Base-by-base conservation (phyloP, 176 grass and related monocot species). In the Saccharum spontaneum region DNA sequence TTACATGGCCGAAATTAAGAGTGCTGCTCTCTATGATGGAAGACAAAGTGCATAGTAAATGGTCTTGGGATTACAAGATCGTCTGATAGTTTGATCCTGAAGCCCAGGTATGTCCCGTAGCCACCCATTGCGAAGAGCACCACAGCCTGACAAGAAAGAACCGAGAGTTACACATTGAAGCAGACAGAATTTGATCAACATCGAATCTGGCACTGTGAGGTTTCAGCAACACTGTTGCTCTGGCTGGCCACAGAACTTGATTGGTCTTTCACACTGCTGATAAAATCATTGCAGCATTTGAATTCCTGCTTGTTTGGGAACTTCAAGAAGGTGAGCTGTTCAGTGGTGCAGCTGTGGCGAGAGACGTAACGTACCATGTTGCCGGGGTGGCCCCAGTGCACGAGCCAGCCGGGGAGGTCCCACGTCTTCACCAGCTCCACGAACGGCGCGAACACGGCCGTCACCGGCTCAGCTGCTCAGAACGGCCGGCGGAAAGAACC, bases 91-190 rank as follows among this genome's bases (percentile, higher is more conserved):
- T 90, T 95, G 81, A 98, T 94, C 83, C 93, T 89, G 77, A 98
- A 98, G 52, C 96, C 93, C 8, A 95, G 87, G 62, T 95, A 95
- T 13, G 93, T 79, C 52, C 96, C 96, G 22, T 98, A 98, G 0
- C 96, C 93, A 60, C 96, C 96, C 96, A 95, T 98, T 15, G 91
- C 93, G 46, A 98, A 94, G 31, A 95, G 96, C 79, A 98, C 93
- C 85, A 98, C 93, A 41, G 96, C 93, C 93, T 95, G 82, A 62
- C 12, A 81, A 52, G 69, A 23, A 84, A 50, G 59, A 18, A 36
- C n/a, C 11, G 1, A 40, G 8, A 9, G 31, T 36, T 30, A 10
- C 0, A 20, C n/a, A 18, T 3, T 45, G 14, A 24, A 65, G 33
- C 62, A 34, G 78, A 15, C 24, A 7, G 38, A 16, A 26, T 61